Evolutionary conservation across 2,329 filamentous ascomycete genomes (phyloP).

Genomic region (Hysterium pulicare): DNA sequence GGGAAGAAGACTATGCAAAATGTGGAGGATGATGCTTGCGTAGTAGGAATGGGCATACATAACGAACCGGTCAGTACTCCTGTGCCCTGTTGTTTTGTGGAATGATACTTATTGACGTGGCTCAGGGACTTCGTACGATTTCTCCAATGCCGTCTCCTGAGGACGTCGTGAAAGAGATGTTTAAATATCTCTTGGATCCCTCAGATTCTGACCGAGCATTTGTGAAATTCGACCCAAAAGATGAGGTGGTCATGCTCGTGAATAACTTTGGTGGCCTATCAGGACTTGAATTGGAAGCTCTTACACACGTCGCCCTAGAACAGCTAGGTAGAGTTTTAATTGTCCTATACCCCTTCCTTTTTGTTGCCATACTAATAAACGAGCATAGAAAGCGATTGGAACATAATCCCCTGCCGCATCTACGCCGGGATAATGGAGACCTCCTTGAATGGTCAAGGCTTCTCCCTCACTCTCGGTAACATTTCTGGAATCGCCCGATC

Average conservation of each 20-base stretch:
- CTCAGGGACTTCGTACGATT: constrained; percentile 43
- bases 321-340: constrained; percentile 26
- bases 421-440: constrained; percentile 51
- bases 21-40: constrained; percentile 38
- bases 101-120: background rate
- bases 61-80: constrained; percentile 44
- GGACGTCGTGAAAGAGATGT: constrained; percentile 47
- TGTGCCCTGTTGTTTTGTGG: background rate
- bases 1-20: constrained; percentile 50
- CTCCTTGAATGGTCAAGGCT: constrained; percentile 54
- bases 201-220: constrained; percentile 49
- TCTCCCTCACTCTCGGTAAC: constrained; percentile 55
- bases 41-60: constrained; percentile 50
- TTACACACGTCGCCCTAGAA: constrained; percentile 42
- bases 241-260: constrained; percentile 46
- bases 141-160: constrained; percentile 49
- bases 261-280: constrained; percentile 51
- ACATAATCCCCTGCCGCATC: constrained; percentile 47
- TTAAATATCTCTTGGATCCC: constrained; percentile 48
- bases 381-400: constrained; percentile 41
- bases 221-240: constrained; percentile 44
- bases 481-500: constrained; percentile 45
- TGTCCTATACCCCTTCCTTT: background rate
- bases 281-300: constrained; percentile 47
- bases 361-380: too few relatives aligned